Evolutionary conservation across 2,329 filamentous ascomycete species (phyloP).

Genomic region (Beauveria sp.): DNA sequence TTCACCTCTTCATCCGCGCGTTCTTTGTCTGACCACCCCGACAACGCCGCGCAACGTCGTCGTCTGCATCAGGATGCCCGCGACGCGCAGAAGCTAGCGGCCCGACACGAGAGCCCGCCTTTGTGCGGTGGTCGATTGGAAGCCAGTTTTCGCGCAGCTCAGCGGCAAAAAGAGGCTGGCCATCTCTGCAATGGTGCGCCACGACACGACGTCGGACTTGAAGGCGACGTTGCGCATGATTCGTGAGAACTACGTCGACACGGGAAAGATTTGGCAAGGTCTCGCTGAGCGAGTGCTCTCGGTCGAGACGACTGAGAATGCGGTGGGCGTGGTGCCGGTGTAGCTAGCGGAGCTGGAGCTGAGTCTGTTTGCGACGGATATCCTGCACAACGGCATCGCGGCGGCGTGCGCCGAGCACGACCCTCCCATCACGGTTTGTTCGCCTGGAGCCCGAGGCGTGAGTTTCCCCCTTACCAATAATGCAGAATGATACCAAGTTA

Average conservation of each 20-base stretch:
- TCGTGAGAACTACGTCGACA: constrained; percentile 41
- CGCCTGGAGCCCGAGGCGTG: constrained; percentile 55
- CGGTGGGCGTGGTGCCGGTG: constrained; percentile 35
- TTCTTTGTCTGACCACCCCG: constrained; percentile 57
- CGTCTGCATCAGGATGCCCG: constrained; percentile 55
- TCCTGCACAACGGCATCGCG: constrained; percentile 43
- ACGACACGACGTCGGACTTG: constrained; percentile 40
- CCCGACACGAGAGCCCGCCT: constrained; percentile 45
- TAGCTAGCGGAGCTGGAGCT: constrained; percentile 47
- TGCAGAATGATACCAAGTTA: neutral
- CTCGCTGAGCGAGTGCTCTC: constrained; percentile 41
- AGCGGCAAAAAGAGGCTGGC: constrained; percentile 53
- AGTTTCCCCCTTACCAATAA: constrained; percentile 13
- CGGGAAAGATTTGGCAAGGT: constrained; percentile 43
- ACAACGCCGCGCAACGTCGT: constrained; percentile 54
- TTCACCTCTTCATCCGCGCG: constrained; percentile 48
- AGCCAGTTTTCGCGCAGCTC: constrained; percentile 39
- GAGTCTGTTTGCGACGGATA: constrained; percentile 40
- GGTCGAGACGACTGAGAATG: constrained; percentile 41
- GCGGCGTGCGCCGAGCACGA: constrained; percentile 51
- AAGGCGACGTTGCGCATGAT: constrained; percentile 34
- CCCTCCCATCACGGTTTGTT: constrained; percentile 67
- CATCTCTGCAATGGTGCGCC: constrained; percentile 50
- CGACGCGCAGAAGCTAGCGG: constrained; percentile 23
- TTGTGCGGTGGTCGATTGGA: constrained; percentile 50